Percentiles rank a stretch among this genome's conserved stretches.
These are phyloP conservation scores for Saturnispora hagleri DNA, from an alignment of 805 yeast species.

Conservation along the genomic window DNA sequence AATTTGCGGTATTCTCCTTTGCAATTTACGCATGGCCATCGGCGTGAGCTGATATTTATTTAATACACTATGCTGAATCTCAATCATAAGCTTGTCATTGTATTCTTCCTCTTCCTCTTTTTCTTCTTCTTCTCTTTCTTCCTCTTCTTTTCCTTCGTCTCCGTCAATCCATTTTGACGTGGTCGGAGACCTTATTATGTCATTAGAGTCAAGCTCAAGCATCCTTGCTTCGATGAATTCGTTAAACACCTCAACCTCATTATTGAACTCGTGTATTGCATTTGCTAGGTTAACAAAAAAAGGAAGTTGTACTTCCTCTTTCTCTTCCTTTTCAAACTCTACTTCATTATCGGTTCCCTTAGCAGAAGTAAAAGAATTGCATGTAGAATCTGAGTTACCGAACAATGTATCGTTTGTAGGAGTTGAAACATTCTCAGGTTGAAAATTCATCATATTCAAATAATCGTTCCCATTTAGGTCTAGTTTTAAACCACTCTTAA, in stretches of 20 bases:
- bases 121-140: background rate
- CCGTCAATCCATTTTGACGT: background rate
- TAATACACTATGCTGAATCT: background rate
- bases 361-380: background rate
- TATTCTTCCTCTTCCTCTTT: background rate
- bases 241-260: background rate
- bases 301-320: background rate
- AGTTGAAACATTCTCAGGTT: background rate
- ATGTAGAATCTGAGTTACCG: background rate
- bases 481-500: background rate
- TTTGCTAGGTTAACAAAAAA: constrained; percentile 8
- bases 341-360: background rate
- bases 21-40: background rate
- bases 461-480: background rate
- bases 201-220: background rate
- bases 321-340: background rate
- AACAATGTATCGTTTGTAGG: background rate
- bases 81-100: background rate
- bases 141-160: background rate
- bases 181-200: background rate
- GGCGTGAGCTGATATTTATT: background rate
- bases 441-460: background rate
- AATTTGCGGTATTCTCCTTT: background rate
- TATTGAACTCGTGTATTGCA: constrained; percentile 10
- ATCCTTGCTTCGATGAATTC: background rate